phyloP scores from a whole-genome alignment of 164 flowering plant species.

The Sextonia rubra region DNA sequence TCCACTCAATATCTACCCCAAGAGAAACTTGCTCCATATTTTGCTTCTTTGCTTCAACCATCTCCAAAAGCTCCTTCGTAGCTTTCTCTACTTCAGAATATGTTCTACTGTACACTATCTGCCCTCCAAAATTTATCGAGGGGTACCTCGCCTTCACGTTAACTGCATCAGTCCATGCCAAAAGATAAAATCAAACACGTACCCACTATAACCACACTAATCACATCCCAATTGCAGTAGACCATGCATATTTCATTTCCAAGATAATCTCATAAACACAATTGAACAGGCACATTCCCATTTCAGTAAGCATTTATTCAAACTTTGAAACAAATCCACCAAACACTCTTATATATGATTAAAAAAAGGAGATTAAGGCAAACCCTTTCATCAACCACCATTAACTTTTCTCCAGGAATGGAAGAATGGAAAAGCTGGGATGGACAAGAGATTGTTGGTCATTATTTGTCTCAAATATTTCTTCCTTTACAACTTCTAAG shows the following conservation, averaged over 20 bases:
- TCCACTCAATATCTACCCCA: conserved; percentile 92
- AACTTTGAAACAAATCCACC: background rate
- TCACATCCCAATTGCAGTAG: background rate
- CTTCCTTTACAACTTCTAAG: too few relatives aligned
- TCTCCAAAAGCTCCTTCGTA: conserved; percentile 45
- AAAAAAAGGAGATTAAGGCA: too few relatives aligned
- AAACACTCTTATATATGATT: too few relatives aligned
- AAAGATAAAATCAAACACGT: background rate
- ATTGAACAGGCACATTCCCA: background rate
- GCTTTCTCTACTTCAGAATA: conserved; percentile 55
- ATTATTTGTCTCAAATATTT: too few relatives aligned
- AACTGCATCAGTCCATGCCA: conserved; percentile 19
- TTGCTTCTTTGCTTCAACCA: conserved; percentile 32
- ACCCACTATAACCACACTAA: background rate
- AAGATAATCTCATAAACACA: background rate
- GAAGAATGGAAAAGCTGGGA: too few relatives aligned
- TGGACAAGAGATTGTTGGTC: too few relatives aligned
- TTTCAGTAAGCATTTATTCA: background rate
- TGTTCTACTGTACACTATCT: conserved; percentile 52
- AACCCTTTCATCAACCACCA: too few relatives aligned
- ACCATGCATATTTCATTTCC: background rate
- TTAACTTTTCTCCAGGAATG: too few relatives aligned
- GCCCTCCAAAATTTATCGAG: conserved; percentile 48
- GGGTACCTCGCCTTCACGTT: conserved; percentile 31
- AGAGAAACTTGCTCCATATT: conserved; percentile 32